Conservation (phyloP, 768 basidiomycete species). For the Suillus ampliporus region DNA sequence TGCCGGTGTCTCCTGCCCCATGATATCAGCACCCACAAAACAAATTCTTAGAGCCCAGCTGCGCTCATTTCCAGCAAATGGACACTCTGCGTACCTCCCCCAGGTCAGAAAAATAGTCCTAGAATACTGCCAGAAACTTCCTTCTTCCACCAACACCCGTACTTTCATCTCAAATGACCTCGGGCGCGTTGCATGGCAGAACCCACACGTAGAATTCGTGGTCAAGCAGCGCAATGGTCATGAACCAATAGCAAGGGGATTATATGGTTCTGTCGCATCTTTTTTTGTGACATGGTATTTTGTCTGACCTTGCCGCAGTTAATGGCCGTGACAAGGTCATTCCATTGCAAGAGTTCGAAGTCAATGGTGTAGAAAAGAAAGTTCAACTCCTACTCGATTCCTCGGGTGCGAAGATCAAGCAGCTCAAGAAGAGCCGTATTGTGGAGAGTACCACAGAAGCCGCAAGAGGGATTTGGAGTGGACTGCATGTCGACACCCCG, state of each 20-base stretch:
- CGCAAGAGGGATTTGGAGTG: conserved; percentile 89
- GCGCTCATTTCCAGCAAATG: conserved; percentile 71
- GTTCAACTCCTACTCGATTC: conserved; percentile 85
- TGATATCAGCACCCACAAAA: conserved; percentile 31
- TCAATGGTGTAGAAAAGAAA: conserved; percentile 76
- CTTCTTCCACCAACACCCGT: conserved; percentile 75
- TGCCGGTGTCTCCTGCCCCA: conserved; percentile 17
- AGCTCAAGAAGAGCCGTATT: conserved; percentile 65
- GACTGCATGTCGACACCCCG: conserved; percentile 79
- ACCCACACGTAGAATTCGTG: conserved; percentile 88
- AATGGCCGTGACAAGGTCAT: conserved; percentile 91
- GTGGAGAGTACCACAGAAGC: conserved; percentile 84
- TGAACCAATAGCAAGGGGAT: conserved; percentile 83
- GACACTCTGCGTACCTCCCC: conserved; percentile 74
- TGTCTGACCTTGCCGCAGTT: conserved; percentile 49
- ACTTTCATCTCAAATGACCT: conserved; percentile 69
- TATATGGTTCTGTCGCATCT: conserved; percentile 64
- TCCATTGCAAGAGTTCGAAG: conserved; percentile 75
- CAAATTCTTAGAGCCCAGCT: conserved; percentile 53
- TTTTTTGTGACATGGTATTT: conserved; percentile 11
- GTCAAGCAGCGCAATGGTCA: conserved; percentile 75
- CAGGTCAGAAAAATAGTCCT: conserved; percentile 87
- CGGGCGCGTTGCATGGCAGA: conserved; percentile 64
- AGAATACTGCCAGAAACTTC: conserved; percentile 86
- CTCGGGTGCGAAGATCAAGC: conserved; percentile 84